Base-by-base conservation (phyloP, 2,329 filamentous ascomycete species). In the Westerdykella ornata region DNA sequence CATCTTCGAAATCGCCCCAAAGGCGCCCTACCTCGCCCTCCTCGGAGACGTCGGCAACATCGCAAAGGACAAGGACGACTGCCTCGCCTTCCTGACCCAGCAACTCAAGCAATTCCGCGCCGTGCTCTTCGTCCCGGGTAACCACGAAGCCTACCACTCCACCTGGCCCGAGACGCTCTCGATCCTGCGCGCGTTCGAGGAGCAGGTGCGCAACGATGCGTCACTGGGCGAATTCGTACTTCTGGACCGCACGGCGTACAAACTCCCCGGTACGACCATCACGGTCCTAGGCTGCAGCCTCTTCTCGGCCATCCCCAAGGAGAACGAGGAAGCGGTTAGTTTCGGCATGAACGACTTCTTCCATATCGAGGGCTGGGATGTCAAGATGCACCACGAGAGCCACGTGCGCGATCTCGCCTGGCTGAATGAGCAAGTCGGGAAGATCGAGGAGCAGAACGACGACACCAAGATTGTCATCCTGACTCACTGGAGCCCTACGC, bases 401-500 rank as follows among this genome's bases (percentile, higher is more conserved):
- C 69, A 73, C 41, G 34, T 39, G 12, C 45, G 53, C 1, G 71
- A 74, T 36, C 39, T 74, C 1, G 47, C 46, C 2, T 74, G 71
- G 71, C 59, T 73, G 12, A 72, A 73, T 46, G 47, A 34, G 1
- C 45, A 66, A 40, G 61, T 68, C 13, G 38, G 42, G 0, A 42
- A 48, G 4, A 47, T 68, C 11, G 33, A 47, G 36, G 9, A 39
- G 13, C 38, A 53, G 15, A 32, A 29, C 5, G 37, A 46, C 2
- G 47, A 57, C 5, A 43, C 28, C 6, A 49, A 48, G 9, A 56
- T 72, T n/a, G 34, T 69, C 13, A 55, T 74, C 14, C 48, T 73
- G 11, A 65, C 71, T 5, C 72, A 75, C 45, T 68, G 63, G 51
- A 68, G 65, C 43, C 71, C 71, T 1, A 61, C 68, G 1, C 35